Conservation (phyloP, 129 eudicot species). For the Tagetes erecta region DNA sequence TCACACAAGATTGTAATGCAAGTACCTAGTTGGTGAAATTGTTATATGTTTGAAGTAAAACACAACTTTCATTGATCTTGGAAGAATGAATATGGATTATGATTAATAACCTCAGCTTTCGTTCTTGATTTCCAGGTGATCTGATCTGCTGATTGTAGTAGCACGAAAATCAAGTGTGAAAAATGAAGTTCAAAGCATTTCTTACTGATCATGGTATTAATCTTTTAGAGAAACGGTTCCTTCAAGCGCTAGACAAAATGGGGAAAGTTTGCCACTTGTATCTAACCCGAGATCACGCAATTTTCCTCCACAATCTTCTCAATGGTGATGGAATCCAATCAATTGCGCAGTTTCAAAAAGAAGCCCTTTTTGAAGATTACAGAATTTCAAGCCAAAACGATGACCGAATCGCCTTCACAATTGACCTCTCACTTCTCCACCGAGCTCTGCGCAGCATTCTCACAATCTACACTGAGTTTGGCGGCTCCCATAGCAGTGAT, state of each 20-base stretch:
- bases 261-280: constrained; percentile 78
- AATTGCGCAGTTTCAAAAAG: constrained; percentile 68
- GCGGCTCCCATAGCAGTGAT: constrained; percentile 35
- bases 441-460: constrained; percentile 83
- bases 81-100: neutral
- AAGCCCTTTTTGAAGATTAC: constrained; percentile 85
- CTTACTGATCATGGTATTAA: constrained; percentile 76
- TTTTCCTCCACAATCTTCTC: constrained; percentile 93
- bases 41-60: neutral
- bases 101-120: neutral
- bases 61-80: constrained; percentile 3
- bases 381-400: constrained; percentile 86
- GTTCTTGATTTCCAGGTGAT: neutral
- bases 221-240: constrained; percentile 76
- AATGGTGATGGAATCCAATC: constrained; percentile 76
- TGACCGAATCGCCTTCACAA: constrained; percentile 78
- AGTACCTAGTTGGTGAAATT: neutral
- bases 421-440: constrained; percentile 89
- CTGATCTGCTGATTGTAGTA: constrained; percentile 2
- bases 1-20: neutral
- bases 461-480: constrained; percentile 57
- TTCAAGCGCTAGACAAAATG: constrained; percentile 86
- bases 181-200: constrained; percentile 93
- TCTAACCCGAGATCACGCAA: constrained; percentile 67
- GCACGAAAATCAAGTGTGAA: constrained; percentile 15